phyloP scores from a whole-genome alignment of 352 stramenopile genomes.

The Globisporangium solare region DNA sequence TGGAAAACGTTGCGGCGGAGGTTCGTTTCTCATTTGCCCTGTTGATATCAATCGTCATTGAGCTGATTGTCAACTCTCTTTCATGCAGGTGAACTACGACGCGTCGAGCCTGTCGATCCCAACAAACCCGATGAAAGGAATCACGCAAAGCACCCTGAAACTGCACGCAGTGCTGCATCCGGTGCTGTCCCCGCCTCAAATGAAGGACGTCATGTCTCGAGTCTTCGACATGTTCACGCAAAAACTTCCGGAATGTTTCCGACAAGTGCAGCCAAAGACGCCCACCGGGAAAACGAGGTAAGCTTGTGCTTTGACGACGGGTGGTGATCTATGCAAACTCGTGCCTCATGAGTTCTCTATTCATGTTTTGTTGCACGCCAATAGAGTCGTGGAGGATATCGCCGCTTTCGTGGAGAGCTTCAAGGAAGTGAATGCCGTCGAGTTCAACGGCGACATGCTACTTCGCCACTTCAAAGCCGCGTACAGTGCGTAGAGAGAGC shows the following conservation, averaged over 20 bases:
- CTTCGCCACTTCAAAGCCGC: conserved; percentile 55
- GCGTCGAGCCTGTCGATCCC: conserved; percentile 48
- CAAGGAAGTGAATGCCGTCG: conserved; percentile 54
- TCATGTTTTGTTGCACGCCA: background rate
- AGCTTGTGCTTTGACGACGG: conserved; percentile 3
- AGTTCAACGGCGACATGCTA: conserved; percentile 61
- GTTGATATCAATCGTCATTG: conserved; percentile 24
- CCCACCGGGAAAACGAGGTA: conserved; percentile 66
- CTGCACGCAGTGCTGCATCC: conserved; percentile 93
- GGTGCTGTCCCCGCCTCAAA: conserved; percentile 91
- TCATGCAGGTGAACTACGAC: conserved; percentile 60
- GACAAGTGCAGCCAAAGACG: conserved; percentile 74
- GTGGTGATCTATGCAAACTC: background rate
- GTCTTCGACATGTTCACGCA: conserved; percentile 87
- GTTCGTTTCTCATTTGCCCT: conserved; percentile 18
- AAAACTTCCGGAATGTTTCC: conserved; percentile 88
- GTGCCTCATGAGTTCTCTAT: background rate
- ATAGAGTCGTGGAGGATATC: conserved; percentile 70
- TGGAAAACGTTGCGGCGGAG: conserved; percentile 74
- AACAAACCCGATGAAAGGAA: conserved; percentile 88
- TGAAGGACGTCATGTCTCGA: conserved; percentile 94
- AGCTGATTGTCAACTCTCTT: conserved; percentile 37
- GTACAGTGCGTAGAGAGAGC: conserved; percentile 28
- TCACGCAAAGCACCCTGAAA: conserved; percentile 92
- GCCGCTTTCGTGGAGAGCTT: conserved; percentile 72